Evolutionary conservation across 306 rosid species (phyloP).

Genomic region (Vicia villosa): DNA sequence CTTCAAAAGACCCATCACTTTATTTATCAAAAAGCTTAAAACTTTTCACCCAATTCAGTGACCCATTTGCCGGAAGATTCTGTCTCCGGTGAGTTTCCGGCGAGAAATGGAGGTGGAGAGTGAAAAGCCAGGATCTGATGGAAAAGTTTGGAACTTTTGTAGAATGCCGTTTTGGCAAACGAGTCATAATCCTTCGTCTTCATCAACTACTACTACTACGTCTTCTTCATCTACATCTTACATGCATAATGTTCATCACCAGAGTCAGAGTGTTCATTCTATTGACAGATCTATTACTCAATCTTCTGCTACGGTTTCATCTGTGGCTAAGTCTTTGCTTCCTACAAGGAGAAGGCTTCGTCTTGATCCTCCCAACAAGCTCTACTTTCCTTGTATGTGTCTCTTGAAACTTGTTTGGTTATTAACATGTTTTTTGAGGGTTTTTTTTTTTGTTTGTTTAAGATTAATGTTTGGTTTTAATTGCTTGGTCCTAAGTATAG

Average conservation of each 20-base stretch:
- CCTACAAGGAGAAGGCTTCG: slow-evolving; percentile 83
- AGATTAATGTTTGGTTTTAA: slow-evolving; percentile 14
- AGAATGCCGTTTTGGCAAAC: slow-evolving; percentile 89
- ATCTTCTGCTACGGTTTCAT: slow-evolving; percentile 64
- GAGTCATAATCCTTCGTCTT: slow-evolving; percentile 49
- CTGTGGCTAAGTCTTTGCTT: slow-evolving; percentile 78
- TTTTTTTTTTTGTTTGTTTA: slow-evolving; percentile 33
- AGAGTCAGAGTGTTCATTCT: slow-evolving; percentile 54
- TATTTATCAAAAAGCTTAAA: slow-evolving; percentile 29
- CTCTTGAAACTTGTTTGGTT: slow-evolving; percentile 12
- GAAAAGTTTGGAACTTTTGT: slow-evolving; percentile 75
- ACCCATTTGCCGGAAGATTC: slow-evolving; percentile 40
- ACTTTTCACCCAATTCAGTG: slow-evolving; percentile 34
- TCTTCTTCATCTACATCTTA: slow-evolving; percentile 55
- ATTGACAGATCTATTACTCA: slow-evolving; percentile 56
- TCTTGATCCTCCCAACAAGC: slow-evolving; percentile 95
- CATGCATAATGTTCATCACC: slow-evolving; percentile 53
- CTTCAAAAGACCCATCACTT: slow-evolving; percentile 30
- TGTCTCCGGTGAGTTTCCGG: slow-evolving; percentile 36
- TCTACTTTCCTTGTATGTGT: slow-evolving; percentile 85
- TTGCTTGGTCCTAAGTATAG: slow-evolving; percentile 22
- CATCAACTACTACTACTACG: slow-evolving; percentile 30
- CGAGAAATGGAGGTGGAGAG: slow-evolving; percentile 64
- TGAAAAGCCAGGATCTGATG: slow-evolving; percentile 69
- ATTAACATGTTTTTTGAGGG: background rate